Conservation (phyloP, 129 eudicot species). For the Centrapalus pauciflorus region DNA sequence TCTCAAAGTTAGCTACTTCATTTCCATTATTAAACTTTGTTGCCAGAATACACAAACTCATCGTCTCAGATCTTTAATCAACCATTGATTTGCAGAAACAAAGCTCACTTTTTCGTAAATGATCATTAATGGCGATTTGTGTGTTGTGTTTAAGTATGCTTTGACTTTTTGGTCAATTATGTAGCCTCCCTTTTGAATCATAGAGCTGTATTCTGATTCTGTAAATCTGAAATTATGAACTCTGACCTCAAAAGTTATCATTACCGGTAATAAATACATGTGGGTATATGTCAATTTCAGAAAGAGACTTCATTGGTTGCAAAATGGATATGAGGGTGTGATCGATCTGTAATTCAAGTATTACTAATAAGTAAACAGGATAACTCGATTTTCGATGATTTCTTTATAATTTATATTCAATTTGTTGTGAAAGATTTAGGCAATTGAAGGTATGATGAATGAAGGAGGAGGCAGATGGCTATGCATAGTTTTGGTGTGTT, state of each 20-base stretch:
- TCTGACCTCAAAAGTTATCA: constrained; percentile 15
- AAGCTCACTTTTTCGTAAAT: background rate
- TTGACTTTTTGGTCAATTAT: constrained; percentile 5
- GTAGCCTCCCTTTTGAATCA: background rate
- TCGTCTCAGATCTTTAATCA: background rate
- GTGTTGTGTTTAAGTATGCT: background rate
- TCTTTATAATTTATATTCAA: background rate
- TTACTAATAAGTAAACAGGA: background rate
- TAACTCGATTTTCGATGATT: background rate
- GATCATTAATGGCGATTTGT: background rate
- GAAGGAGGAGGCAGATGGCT: constrained; percentile 30
- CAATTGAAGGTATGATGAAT: constrained; percentile 38
- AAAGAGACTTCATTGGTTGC: constrained; percentile 2
- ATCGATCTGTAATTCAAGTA: background rate
- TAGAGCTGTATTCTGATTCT: constrained; percentile 1
- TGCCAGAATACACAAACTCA: background rate
- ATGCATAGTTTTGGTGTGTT: constrained; percentile 22
- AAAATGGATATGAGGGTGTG: background rate
- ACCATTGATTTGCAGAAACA: background rate
- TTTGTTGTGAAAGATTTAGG: background rate
- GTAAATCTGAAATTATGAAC: background rate
- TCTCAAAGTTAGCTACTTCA: background rate
- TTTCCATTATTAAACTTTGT: background rate
- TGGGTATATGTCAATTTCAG: constrained; percentile 8
- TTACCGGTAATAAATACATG: background rate